Evolutionary conservation across 352 stramenopile species (phyloP), one percentile per base, ranked within the genome.

Genomic region (Phytophthora lateralis): DNA sequence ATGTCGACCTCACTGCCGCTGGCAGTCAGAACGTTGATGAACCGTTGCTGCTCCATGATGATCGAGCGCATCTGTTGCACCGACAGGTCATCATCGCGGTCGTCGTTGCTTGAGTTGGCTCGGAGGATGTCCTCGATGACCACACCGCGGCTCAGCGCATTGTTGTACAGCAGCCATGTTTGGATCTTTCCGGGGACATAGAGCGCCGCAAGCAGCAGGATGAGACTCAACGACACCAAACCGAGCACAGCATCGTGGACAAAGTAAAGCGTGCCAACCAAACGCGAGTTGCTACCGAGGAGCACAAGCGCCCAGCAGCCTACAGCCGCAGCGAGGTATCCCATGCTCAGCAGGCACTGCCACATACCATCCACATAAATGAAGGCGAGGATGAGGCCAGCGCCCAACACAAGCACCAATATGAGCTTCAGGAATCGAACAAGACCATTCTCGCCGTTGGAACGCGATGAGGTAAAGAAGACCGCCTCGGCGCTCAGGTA

Each of bases 111-210:
- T 32, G 80, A 88, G 70, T 87, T 91, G 34, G 82, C 65, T 49
- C 82, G 78, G 24, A 99, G 70, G 61, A 99, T 98, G 71, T 99
- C 96, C 60, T 98, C 96, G 24, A 99, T 98, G 30, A 98, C 97
- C 14, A 99, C 96, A 63, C 97, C 96, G 42, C 90, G 83, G 18
- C 91, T 98, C 27, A 99, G 69, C 17, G 97, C 97, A 67, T 99
- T 99, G 78, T 99, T 97, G 78, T 98, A 99, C 2, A 99, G 78
- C 45, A 99, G 75, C 95, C 95, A 98, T 29, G 96, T 99, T 74
- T 99, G 96, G 41, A 98, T 92, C 63, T 97, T 91, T 53, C 91
- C 84, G 12, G 91, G 91, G 42, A 98, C 80, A 56, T 89, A 87
- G 6, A 90, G 90, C 76, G 94, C 91, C 27, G 88, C 87, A 15